Conservation (phyloP, 345 rosid genomes). For the Brassica rapa region DNA sequence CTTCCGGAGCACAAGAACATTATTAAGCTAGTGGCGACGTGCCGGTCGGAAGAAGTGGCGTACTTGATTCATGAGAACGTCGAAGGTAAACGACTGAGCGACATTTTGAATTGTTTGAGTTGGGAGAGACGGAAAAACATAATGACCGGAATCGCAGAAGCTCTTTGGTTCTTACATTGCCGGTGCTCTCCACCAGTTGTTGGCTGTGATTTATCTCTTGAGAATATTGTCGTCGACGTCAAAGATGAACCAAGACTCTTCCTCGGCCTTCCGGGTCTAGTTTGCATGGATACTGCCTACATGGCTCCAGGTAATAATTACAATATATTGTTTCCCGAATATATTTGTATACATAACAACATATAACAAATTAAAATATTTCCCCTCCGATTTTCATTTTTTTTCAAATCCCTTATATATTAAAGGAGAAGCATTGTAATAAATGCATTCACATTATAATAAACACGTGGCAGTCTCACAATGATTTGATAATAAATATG, state of each 20-base stretch:
- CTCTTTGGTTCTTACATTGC: conserved; percentile 62
- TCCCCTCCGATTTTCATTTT: not conserved
- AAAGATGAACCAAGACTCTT: conserved; percentile 56
- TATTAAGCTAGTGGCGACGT: conserved; percentile 52
- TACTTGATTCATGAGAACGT: conserved; percentile 59
- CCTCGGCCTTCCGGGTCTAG: conserved; percentile 43
- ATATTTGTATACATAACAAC: not conserved
- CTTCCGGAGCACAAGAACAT: conserved; percentile 59
- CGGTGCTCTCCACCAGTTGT: conserved; percentile 40
- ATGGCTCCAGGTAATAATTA: conserved; percentile 63
- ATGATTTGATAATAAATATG: too few species aligned
- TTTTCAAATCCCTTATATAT: not conserved
- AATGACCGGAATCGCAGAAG: conserved; percentile 61
- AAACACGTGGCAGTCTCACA: too few species aligned
- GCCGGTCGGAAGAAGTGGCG: conserved; percentile 52
- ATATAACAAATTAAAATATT: not conserved
- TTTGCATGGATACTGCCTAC: conserved; percentile 43
- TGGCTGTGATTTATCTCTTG: conserved; percentile 58
- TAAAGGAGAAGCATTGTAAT: too few species aligned
- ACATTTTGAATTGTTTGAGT: conserved; percentile 47
- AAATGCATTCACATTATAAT: too few species aligned
- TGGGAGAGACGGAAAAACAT: conserved; percentile 68
- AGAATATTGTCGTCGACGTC: conserved; percentile 53
- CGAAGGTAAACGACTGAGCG: conserved; percentile 56
- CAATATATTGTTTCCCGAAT: not conserved